These are phyloP conservation scores for Chytridiales sp. DNA, from an alignment of 371 early-diverging fungal species.

Conservation along the genomic window DNA sequence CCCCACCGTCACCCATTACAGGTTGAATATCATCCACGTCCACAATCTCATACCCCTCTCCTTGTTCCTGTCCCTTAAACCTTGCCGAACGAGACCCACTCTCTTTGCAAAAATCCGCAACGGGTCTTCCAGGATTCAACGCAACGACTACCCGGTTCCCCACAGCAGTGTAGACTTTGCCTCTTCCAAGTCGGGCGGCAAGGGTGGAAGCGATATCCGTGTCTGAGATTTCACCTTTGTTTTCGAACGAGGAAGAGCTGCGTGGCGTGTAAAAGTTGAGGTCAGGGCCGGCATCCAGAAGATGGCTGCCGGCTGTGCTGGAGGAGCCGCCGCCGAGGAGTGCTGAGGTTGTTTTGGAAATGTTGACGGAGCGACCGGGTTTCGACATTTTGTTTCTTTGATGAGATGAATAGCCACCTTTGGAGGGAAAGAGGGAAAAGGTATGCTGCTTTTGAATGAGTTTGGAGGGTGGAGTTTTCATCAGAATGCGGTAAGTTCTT, in stretches of 20 bases:
- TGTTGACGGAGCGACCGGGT: background rate
- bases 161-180: slow-evolving; percentile 64
- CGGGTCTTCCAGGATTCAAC: slow-evolving; percentile 48
- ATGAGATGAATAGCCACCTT: too few species aligned
- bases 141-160: slow-evolving; percentile 56
- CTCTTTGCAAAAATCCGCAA: background rate
- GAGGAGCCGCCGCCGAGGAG: background rate
- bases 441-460: too few species aligned
- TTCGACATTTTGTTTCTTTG: too few species aligned
- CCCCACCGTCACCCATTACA: background rate
- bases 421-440: too few species aligned
- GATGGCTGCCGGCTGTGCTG: background rate
- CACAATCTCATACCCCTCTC: too few species aligned
- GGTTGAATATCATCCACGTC: too few species aligned
- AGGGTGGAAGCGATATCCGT: slow-evolving; percentile 48
- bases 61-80: too few species aligned
- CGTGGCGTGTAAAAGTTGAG: background rate
- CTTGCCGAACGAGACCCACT: background rate
- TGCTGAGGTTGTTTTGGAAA: background rate
- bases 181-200: slow-evolving; percentile 57
- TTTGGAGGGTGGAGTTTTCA: too few species aligned
- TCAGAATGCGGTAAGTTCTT: too few species aligned
- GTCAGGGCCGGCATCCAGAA: background rate
- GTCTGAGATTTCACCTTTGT: background rate
- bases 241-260: too few species aligned